Conservation (phyloP, 1,284 basidiomycete species). For the Vanrija pseudolonga region DNA sequence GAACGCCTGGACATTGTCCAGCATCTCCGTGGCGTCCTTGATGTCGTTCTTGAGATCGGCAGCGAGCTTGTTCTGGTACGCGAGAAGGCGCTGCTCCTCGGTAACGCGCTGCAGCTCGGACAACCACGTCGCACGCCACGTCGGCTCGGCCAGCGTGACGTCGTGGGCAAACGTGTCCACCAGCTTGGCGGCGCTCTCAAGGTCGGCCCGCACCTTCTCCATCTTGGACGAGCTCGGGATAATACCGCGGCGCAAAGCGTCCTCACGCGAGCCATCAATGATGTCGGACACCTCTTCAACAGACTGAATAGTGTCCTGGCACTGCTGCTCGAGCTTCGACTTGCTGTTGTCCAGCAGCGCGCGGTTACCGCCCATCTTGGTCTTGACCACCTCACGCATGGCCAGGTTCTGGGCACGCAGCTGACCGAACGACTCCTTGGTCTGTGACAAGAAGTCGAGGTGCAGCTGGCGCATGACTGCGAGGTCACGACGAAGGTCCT, state of each 20-base stretch:
- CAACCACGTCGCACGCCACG: slow-evolving; percentile 99
- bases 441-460: slow-evolving; percentile 83
- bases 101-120: slow-evolving; percentile 93
- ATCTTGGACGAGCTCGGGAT: slow-evolving; percentile 74
- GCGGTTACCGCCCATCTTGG: slow-evolving; percentile 78
- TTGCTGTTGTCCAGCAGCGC: slow-evolving; percentile 90
- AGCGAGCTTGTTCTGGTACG: slow-evolving; percentile 86
- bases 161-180: slow-evolving; percentile 76
- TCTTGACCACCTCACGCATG: slow-evolving; percentile 78
- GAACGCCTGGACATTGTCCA: slow-evolving; percentile 81
- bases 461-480: slow-evolving; percentile 92
- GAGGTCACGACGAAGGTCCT: slow-evolving; percentile 85
- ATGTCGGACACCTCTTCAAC: slow-evolving; percentile 92
- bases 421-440: slow-evolving; percentile 74
- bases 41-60: slow-evolving; percentile 86
- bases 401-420: slow-evolving; percentile 78
- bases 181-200: slow-evolving; percentile 66
- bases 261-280: slow-evolving; percentile 84
- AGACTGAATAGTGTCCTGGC: slow-evolving; percentile 84
- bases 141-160: slow-evolving; percentile 84
- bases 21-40: slow-evolving; percentile 77
- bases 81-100: slow-evolving; percentile 92
- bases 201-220: slow-evolving; percentile 68
- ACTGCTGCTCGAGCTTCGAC: slow-evolving; percentile 77
- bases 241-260: slow-evolving; percentile 84